These are phyloP conservation scores for Hypericum perforatum DNA, from an alignment of 345 rosid species.

Conservation along the genomic window DNA sequence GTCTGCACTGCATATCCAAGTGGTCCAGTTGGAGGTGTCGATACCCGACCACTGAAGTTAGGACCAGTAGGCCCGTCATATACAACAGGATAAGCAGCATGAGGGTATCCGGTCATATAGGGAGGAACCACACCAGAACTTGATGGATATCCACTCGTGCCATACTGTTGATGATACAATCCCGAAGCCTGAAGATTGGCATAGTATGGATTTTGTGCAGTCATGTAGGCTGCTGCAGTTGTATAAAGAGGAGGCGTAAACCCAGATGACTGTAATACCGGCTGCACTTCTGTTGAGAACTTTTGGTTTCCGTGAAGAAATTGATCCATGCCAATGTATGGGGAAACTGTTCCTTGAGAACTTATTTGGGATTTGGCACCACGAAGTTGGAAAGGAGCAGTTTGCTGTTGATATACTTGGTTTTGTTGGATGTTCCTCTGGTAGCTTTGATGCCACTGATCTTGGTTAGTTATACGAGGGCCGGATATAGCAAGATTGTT, in stretches of 20 bases:
- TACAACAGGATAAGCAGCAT: constrained; percentile 49
- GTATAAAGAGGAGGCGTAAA: constrained; percentile 54
- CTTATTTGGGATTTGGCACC: constrained; percentile 3
- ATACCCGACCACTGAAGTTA: constrained; percentile 28
- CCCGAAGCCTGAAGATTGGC: constrained; percentile 59
- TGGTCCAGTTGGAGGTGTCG: constrained; percentile 33
- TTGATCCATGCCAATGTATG: constrained; percentile 22
- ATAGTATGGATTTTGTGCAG: constrained; percentile 58
- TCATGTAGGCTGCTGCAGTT: constrained; percentile 51
- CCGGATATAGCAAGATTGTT: constrained; percentile 31
- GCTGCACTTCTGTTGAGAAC: constrained; percentile 48
- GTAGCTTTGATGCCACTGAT: no score
- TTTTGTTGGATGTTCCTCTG: no score
- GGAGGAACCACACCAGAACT: constrained; percentile 50
- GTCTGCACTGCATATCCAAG: constrained; percentile 39
- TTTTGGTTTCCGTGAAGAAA: constrained; percentile 32
- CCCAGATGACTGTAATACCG: constrained; percentile 53
- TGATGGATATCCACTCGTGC: constrained; percentile 50
- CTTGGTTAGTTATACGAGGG: not conserved
- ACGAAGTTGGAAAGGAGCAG: no score
- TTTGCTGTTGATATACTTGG: no score
- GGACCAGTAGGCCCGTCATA: constrained; percentile 44
- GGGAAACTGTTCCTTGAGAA: constrained; percentile 11
- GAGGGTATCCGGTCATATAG: constrained; percentile 60
- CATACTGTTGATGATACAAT: constrained; percentile 55